A percentile compares a stretch with the other conserved stretches of the same genome.
Evolutionary conservation across 768 basidiomycete genomes (phyloP).

Genomic region (Boletus bicolor): DNA sequence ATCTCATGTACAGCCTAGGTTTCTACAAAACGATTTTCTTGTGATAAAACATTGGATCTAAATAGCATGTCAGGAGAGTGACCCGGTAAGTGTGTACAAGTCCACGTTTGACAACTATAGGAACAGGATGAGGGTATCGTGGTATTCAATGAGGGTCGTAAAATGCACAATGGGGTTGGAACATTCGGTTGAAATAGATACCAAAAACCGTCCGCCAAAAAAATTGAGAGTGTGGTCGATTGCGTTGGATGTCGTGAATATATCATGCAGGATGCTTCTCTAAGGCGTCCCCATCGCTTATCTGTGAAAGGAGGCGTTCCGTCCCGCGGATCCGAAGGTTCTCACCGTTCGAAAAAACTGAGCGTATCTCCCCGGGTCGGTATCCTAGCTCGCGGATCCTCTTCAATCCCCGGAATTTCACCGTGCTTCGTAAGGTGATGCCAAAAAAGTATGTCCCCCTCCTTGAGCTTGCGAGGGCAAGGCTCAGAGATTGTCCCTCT

Average conservation of each 20-base stretch:
- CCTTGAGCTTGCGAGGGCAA: constrained; percentile 40
- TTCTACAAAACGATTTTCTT: constrained; percentile 24
- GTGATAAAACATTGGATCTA: constrained; percentile 14
- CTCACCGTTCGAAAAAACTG: constrained; percentile 29
- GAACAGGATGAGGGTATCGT: constrained; percentile 34
- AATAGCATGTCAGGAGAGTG: constrained; percentile 17
- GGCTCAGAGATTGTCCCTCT: constrained; percentile 20
- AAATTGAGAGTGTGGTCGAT: constrained; percentile 11
- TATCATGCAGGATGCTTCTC: constrained; percentile 19
- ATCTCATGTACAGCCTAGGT: constrained; percentile 12
- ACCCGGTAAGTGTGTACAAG: constrained; percentile 22
- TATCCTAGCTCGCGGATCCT: constrained; percentile 54
- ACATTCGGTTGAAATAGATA: constrained; percentile 33
- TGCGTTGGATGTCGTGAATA: constrained; percentile 28
- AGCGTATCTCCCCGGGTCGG: constrained; percentile 4
- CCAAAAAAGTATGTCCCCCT: constrained; percentile 71
- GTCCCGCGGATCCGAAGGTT: constrained; percentile 11
- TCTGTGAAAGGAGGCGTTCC: constrained; percentile 6
- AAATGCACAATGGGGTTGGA: constrained; percentile 29
- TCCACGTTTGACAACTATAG: constrained; percentile 27
- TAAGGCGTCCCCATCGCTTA: constrained; percentile 6
- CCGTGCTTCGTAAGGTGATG: constrained; percentile 69
- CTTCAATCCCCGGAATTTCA: constrained; percentile 65
- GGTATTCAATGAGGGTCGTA: constrained; percentile 29
- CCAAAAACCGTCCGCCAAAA: constrained; percentile 19